A percentile compares a stretch with the other conserved stretches of the same genome.
phyloP scores from a whole-genome alignment of 768 basidiomycete genomes.

The Boletus vinaceobasis region DNA sequence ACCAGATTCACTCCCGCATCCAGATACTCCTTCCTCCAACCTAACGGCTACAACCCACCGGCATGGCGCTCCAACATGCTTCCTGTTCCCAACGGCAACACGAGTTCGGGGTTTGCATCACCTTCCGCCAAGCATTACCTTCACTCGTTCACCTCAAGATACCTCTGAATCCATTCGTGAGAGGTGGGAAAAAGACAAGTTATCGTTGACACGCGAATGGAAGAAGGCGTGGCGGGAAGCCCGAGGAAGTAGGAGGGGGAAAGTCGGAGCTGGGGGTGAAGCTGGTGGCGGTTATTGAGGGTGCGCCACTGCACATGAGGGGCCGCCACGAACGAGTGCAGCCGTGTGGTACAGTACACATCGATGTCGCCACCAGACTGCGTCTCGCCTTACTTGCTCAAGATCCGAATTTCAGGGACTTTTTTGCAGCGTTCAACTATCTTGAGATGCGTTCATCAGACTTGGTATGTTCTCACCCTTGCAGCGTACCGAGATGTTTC shows the following conservation, averaged over 20 bases:
- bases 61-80: conserved; percentile 20
- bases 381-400: background rate
- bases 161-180: conserved; percentile 49
- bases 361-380: background rate
- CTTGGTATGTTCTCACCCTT: background rate
- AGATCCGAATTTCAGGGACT: background rate
- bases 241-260: conserved; percentile 56
- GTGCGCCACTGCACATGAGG: background rate
- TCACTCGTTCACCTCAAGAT: conserved; percentile 21
- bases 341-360: background rate
- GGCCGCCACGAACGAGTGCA: background rate
- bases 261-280: conserved; percentile 42
- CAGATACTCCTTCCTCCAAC: conserved; percentile 12
- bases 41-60: background rate
- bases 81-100: conserved; percentile 33
- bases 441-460: background rate
- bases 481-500: background rate
- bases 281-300: conserved; percentile 9
- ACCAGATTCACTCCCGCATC: conserved; percentile 21
- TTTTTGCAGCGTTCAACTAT: background rate
- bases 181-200: conserved; percentile 69
- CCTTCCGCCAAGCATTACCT: conserved; percentile 17
- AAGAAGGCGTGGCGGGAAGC: conserved; percentile 76
- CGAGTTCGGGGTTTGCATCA: conserved; percentile 50
- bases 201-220: conserved; percentile 71